Percentiles rank a stretch among this genome's conserved stretches.
phyloP scores from a whole-genome alignment of 805 yeast species.

The Candida ulmi region DNA sequence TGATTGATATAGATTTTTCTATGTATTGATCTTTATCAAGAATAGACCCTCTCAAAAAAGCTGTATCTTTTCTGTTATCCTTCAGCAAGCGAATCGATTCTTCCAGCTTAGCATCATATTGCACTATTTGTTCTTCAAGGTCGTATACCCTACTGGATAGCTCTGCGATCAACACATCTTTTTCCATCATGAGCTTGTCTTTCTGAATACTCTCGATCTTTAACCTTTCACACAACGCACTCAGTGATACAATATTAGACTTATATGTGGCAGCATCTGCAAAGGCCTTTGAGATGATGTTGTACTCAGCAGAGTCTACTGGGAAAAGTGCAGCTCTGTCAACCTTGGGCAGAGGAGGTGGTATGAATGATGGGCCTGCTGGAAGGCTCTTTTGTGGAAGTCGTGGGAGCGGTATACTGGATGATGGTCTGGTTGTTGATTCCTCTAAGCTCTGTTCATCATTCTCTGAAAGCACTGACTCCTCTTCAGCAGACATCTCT shows the following conservation, averaged over 20 bases:
- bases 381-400: background rate
- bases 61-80: background rate
- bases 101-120: background rate
- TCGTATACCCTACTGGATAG: background rate
- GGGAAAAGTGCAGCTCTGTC: conserved; percentile 1
- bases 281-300: background rate
- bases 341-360: background rate
- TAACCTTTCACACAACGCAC: background rate
- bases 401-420: too few species aligned
- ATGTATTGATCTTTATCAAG: background rate
- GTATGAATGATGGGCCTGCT: background rate
- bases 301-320: background rate
- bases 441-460: too few species aligned
- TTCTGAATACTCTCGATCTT: background rate
- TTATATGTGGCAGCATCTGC: background rate
- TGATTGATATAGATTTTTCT: background rate
- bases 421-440: too few species aligned
- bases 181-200: background rate
- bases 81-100: background rate
- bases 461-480: too few species aligned
- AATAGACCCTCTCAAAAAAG: background rate
- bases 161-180: background rate
- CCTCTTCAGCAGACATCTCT: too few species aligned
- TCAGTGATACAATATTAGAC: background rate
- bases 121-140: background rate